Evolutionary conservation across 306 rosid species (phyloP).

Genomic region (Corylus avellana): DNA sequence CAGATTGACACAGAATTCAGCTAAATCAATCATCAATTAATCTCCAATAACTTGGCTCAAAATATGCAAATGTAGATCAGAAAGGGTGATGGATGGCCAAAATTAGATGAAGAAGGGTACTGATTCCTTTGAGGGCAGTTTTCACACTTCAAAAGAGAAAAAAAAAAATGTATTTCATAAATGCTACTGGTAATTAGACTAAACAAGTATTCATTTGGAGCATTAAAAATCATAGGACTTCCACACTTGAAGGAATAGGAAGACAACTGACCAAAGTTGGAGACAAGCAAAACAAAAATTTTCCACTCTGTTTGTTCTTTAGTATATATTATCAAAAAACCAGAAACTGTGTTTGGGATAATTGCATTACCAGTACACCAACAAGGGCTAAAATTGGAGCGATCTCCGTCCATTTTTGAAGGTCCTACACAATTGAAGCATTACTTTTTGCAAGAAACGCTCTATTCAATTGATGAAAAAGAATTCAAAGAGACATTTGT

Average conservation of each 20-base stretch:
- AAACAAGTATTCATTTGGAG: background rate
- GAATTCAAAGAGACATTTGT: constrained; percentile 1
- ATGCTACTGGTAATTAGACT: background rate
- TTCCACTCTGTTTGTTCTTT: background rate
- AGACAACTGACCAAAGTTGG: background rate
- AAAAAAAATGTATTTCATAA: background rate
- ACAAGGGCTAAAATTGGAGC: constrained; percentile 61
- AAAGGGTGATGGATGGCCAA: background rate
- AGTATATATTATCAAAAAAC: background rate
- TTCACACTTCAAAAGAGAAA: background rate
- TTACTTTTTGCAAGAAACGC: constrained; percentile 3
- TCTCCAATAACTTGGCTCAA: background rate
- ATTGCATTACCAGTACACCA: constrained; percentile 71
- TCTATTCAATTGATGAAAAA: background rate
- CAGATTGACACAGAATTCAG: constrained; percentile 4
- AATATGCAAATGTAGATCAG: background rate
- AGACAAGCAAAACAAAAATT: background rate
- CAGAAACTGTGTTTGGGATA: background rate
- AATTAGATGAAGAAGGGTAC: background rate
- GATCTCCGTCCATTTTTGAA: constrained; percentile 44
- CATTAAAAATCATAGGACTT: background rate
- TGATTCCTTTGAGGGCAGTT: background rate
- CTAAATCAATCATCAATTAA: background rate
- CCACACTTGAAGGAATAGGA: background rate
- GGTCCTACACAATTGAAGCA: constrained; percentile 46